These are phyloP conservation scores for Phaseolus lunatus DNA, from an alignment of 306 rosid species.

Conservation along the genomic window DNA sequence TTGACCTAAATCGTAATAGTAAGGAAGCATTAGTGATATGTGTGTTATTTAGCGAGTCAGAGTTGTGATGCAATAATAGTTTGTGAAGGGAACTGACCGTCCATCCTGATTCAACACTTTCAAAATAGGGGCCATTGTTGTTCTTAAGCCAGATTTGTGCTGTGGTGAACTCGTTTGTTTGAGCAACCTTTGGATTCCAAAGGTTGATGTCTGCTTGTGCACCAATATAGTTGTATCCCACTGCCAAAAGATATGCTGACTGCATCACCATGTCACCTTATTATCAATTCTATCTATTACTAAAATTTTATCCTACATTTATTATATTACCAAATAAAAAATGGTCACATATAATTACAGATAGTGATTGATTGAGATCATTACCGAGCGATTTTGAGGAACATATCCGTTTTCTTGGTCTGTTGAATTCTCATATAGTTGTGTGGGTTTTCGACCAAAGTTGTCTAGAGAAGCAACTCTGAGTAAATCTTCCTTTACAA, in stretches of 20 bases:
- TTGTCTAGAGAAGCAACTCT: slow-evolving; percentile 52
- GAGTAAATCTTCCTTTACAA: slow-evolving; percentile 50
- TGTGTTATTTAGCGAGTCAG: too few relatives aligned
- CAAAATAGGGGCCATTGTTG: slow-evolving; percentile 49
- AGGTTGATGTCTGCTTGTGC: slow-evolving; percentile 64
- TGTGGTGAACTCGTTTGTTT: slow-evolving; percentile 61
- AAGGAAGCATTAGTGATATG: not conserved
- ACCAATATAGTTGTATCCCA: slow-evolving; percentile 60
- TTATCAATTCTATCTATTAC: too few relatives aligned
- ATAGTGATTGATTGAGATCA: too few relatives aligned
- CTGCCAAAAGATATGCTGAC: slow-evolving; percentile 52
- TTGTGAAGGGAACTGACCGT: slow-evolving; percentile 40
- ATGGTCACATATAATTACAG: not conserved
- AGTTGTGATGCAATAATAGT: too few relatives aligned
- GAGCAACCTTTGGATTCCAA: slow-evolving; percentile 68
- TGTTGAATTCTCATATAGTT: not conserved
- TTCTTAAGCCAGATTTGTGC: slow-evolving; percentile 66
- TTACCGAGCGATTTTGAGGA: slow-evolving; percentile 53
- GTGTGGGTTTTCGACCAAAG: slow-evolving; percentile 54
- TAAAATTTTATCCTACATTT: not conserved
- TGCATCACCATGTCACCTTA: slow-evolving; percentile 11
- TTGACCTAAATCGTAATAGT: slow-evolving; percentile 55
- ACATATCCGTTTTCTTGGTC: not conserved
- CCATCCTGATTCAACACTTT: slow-evolving; percentile 78
- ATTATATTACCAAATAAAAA: not conserved